Evolutionary conservation across 2,329 filamentous ascomycete species (phyloP).

Genomic region (Hypoxylon sp.): DNA sequence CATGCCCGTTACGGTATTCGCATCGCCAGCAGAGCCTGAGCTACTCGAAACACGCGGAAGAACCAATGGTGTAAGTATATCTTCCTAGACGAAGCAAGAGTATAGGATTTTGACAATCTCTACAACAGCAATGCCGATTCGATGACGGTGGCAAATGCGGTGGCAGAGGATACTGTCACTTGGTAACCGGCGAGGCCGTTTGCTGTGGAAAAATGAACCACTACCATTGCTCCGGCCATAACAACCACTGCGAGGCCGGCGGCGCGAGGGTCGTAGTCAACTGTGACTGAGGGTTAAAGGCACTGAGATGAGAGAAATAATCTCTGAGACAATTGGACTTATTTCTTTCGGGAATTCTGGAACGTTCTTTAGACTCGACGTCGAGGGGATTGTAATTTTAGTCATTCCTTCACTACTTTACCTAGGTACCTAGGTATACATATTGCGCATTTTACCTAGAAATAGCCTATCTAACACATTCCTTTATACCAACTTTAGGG

Average conservation of each 20-base stretch:
- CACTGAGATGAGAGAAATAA: not conserved
- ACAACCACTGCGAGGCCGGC: constrained; percentile 26
- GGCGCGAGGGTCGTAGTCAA: constrained; percentile 24
- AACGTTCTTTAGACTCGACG: not conserved
- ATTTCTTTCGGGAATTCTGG: not conserved
- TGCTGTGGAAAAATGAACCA: constrained; percentile 29
- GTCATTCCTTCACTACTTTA: constrained; percentile 4
- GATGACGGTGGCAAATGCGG: constrained; percentile 25
- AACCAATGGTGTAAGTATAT: constrained; percentile 24
- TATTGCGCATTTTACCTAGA: not conserved
- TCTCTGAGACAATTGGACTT: not conserved
- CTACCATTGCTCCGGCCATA: constrained; percentile 25
- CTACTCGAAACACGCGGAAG: constrained; percentile 21
- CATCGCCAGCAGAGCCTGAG: constrained; percentile 13
- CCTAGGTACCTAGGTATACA: no score
- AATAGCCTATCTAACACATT: not conserved
- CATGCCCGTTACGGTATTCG: constrained; percentile 18
- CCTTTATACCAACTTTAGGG: not conserved
- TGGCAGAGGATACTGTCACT: constrained; percentile 23
- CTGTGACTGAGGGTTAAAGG: constrained; percentile 3
- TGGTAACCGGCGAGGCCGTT: constrained; percentile 17
- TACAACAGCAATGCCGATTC: constrained; percentile 27
- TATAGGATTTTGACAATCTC: not conserved
- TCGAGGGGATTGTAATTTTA: not conserved
- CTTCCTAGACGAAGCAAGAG: not conserved